A percentile compares a stretch with the other conserved stretches of the same genome.
phyloP scores from a whole-genome alignment of 1,284 basidiomycete species.

The Ustilago shanxiensis region DNA sequence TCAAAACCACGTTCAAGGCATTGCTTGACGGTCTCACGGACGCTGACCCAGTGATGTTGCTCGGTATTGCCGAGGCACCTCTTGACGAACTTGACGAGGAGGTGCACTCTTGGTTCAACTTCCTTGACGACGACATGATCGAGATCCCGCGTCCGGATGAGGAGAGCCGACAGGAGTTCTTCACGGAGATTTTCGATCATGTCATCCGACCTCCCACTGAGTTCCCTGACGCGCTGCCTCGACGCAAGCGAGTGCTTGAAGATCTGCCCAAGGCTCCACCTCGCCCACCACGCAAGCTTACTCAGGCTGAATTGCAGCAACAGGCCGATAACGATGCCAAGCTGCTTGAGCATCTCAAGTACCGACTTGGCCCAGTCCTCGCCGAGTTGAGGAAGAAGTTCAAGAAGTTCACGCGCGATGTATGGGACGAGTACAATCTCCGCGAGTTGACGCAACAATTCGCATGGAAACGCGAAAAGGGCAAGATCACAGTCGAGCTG shows the following conservation, averaged over 20 bases:
- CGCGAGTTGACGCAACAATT: constrained; percentile 68
- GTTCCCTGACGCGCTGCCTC: constrained; percentile 89
- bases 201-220: constrained; percentile 78
- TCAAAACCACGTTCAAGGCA: constrained; percentile 85
- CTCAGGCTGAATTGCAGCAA: constrained; percentile 83
- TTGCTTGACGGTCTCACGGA: constrained; percentile 91
- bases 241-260: constrained; percentile 86
- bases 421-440: constrained; percentile 73
- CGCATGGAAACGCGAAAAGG: constrained; percentile 61
- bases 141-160: constrained; percentile 72
- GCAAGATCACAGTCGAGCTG: constrained; percentile 73
- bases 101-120: constrained; percentile 91
- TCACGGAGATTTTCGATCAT: constrained; percentile 73
- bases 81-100: constrained; percentile 82
- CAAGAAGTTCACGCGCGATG: constrained; percentile 87
- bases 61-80: constrained; percentile 86
- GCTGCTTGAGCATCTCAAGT: constrained; percentile 85
- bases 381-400: constrained; percentile 92
- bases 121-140: constrained; percentile 80
- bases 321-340: constrained; percentile 86
- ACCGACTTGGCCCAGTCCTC: constrained; percentile 86
- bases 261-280: constrained; percentile 89
- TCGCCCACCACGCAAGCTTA: constrained; percentile 84
- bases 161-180: constrained; percentile 81
- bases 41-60: constrained; percentile 89